These are phyloP conservation scores for Vaccinium myrtillus DNA, from an alignment of 148 eudicot genomes.

Conservation along the genomic window DNA sequence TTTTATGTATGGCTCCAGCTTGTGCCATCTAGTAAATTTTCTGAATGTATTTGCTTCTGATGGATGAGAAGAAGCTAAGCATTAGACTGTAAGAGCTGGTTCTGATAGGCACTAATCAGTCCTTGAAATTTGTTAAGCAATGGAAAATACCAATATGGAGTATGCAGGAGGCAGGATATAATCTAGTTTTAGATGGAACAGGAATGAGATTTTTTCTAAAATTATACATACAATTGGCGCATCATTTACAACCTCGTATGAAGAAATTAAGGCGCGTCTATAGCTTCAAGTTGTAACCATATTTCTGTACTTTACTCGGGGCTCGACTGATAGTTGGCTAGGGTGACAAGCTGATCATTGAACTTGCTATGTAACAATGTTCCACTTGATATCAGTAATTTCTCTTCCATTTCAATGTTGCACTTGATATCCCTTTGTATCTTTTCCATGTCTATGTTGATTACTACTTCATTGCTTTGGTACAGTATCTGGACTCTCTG, in stretches of 20 bases:
- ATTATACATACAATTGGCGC: background rate
- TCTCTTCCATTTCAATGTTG: background rate
- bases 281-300: background rate
- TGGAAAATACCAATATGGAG: background rate
- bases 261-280: background rate
- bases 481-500: constrained; percentile 90
- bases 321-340: background rate
- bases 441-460: too few relatives aligned
- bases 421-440: too few relatives aligned
- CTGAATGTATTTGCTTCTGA: background rate
- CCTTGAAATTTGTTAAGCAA: background rate
- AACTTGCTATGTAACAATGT: background rate
- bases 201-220: background rate
- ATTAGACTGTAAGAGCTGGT: background rate
- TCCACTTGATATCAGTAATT: background rate
- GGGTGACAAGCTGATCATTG: background rate
- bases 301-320: background rate
- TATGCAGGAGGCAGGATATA: background rate
- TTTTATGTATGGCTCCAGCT: background rate
- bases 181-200: background rate
- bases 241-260: background rate
- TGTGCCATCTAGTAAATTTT: background rate
- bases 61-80: background rate
- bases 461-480: background rate
- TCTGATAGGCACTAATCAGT: background rate